These are phyloP conservation scores for Paracorniculantispora psalliotae DNA, from an alignment of 2,329 filamentous ascomycete species.

Conservation along the genomic window DNA sequence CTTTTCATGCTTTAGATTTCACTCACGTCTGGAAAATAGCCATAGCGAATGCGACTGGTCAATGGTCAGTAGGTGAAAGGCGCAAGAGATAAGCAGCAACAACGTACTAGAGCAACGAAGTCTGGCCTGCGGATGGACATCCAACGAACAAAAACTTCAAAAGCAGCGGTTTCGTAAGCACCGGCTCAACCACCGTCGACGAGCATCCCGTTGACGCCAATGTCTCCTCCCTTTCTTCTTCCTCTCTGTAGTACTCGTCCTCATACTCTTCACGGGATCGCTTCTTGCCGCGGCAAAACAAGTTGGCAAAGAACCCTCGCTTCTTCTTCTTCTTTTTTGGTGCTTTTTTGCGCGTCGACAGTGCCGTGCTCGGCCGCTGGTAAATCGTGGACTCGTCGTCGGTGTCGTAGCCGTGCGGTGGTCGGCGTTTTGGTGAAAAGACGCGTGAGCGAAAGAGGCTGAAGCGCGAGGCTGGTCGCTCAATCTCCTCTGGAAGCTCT, in stretches of 20 bases:
- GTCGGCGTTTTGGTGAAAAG: not conserved
- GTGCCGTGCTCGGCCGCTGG: slow-evolving; percentile 17
- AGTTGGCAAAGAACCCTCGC: not conserved
- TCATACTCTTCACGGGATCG: slow-evolving; percentile 1
- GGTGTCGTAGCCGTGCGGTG: not conserved
- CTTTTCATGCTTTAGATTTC: too few species aligned
- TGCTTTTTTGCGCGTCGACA: not conserved
- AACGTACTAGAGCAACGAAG: slow-evolving; percentile 34
- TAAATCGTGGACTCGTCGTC: slow-evolving; percentile 19
- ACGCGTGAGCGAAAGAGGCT: not conserved
- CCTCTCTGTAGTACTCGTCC: not conserved
- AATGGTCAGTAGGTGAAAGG: not conserved
- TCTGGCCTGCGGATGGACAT: slow-evolving; percentile 28
- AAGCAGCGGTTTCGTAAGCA: slow-evolving; percentile 20
- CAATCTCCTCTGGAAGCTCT: not conserved
- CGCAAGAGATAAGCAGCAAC: accelerated
- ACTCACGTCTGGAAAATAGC: slow-evolving; percentile 34
- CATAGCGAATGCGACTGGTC: slow-evolving; percentile 31
- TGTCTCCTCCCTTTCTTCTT: not conserved
- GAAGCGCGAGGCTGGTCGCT: not conserved
- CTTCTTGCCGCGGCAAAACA: slow-evolving; percentile 6
- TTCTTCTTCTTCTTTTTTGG: not conserved
- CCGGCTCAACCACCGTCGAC: slow-evolving; percentile 11
- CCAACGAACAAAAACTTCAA: slow-evolving; percentile 35
- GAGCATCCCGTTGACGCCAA: not conserved